Conservation (phyloP, 345 rosid species). For the Pistacia integerrima region DNA sequence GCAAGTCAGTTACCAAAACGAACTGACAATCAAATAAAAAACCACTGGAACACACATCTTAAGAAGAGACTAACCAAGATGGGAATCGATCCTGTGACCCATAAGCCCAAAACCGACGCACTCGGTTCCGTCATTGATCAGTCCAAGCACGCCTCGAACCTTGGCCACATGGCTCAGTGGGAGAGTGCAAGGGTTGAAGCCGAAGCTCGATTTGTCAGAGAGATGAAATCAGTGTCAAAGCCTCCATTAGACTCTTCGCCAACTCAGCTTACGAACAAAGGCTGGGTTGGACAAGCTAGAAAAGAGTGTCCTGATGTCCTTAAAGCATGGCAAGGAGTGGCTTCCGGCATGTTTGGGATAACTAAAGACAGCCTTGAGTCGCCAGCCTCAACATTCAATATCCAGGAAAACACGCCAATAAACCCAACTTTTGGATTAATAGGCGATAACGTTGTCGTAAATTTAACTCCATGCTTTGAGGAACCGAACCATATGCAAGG, state of each 20-base stretch:
- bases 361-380: constrained; percentile 30
- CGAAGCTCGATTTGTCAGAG: constrained; percentile 36
- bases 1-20: constrained; percentile 45
- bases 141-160: constrained; percentile 29
- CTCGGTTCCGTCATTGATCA: constrained; percentile 21
- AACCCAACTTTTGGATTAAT: constrained; percentile 21
- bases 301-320: constrained; percentile 50
- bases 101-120: constrained; percentile 37
- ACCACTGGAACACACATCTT: constrained; percentile 54
- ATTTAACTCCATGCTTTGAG: constrained; percentile 1
- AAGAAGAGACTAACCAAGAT: constrained; percentile 42
- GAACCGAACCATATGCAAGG: constrained; percentile 8
- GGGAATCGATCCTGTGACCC: constrained; percentile 48
- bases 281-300: constrained; percentile 11
- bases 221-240: constrained; percentile 24
- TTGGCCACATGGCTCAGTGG: constrained; percentile 50
- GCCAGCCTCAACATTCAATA: constrained; percentile 34
- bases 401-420: constrained; percentile 19
- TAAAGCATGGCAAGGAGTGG: constrained; percentile 43
- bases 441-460: constrained; percentile 11
- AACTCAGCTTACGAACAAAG: background rate
- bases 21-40: constrained; percentile 55
- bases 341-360: constrained; percentile 30
- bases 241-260: constrained; percentile 6
- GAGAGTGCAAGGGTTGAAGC: constrained; percentile 48